Base-by-base conservation (phyloP, 176 grass and related monocot genomes). In the Oryza brachyantha region DNA sequence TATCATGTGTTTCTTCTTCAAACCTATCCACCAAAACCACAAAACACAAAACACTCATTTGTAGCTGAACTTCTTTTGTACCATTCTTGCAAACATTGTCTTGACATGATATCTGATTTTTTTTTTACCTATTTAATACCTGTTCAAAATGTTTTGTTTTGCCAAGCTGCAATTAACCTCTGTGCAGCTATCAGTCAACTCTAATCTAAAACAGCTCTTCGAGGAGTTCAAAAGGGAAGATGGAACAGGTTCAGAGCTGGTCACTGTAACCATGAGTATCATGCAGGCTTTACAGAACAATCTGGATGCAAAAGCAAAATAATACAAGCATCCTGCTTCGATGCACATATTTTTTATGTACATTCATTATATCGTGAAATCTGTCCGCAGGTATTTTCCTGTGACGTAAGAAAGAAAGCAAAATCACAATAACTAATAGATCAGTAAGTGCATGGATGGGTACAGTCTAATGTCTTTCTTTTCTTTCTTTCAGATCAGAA, bases 281-380 rank as follows among this genome's bases (percentile, higher is more conserved):
- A 95, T 99, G 85, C 96, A 95, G 88, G 96, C 96, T 38, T 83
- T 99, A 45, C 92, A 95, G 46, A 99, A 85, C 71, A 99, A 99
- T 71, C 81, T 99, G 59, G 96, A 99, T 68, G 84, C 77, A 63
- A 99, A 91, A 86, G 93, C 96, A 36, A 99, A 99, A 38, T 88
- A 99, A 69, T 99, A 95, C 75, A 89, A 91, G 84, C 92, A 99
- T 91, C 90, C 88, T 66, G 85, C 96, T 73, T 61, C 93, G 68
- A 93, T 91, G 38, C 74, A 89, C 63, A 72, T 99, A 73, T 99
- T 99, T 92, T 72, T 99, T 28, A 95, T 99, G 96, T 95, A 99
- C 74, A 99, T 93, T 72, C 96, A 95, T 61, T 93, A 99, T 80
- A 91, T 99, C 32, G 92, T 99, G 50, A 93, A 83, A 89, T 99